These are phyloP conservation scores for Dryadomyces sulphureus DNA, from an alignment of 2,329 filamentous ascomycete species.

Conservation along the genomic window DNA sequence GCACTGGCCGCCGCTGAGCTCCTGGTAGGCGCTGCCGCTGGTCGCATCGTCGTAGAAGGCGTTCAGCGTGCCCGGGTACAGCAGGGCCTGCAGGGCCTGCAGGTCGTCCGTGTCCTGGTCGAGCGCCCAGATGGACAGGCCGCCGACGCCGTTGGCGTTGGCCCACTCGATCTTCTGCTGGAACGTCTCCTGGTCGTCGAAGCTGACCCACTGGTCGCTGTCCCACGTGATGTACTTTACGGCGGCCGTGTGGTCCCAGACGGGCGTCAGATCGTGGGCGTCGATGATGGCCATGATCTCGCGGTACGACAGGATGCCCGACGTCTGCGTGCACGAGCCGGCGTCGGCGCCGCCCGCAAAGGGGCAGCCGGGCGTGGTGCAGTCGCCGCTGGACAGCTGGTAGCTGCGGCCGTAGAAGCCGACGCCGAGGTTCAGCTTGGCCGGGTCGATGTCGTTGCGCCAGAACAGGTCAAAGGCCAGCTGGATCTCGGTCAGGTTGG, in stretches of 20 bases:
- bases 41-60: too few relatives aligned
- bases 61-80: too few relatives aligned
- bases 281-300: conserved; percentile 12
- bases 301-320: conserved; percentile 12
- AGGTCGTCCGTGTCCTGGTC: neutral
- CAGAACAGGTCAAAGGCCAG: conserved; percentile 27
- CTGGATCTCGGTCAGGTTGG: conserved; percentile 30
- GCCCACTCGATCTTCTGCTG: conserved; percentile 5
- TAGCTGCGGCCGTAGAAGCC: conserved; percentile 25
- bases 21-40: too few relatives aligned
- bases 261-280: neutral
- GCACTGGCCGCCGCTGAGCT: too few relatives aligned
- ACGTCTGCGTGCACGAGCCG: conserved; percentile 11
- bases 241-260: neutral
- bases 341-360: conserved; percentile 10
- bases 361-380: conserved; percentile 12
- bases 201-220: neutral
- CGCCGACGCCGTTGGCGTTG: neutral
- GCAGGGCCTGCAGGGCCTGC: too few relatives aligned
- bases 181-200: neutral
- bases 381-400: conserved; percentile 8
- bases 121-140: neutral
- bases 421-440: conserved; percentile 26
- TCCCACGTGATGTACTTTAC: neutral
- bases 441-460: conserved; percentile 24